Conservation (phyloP, 75 land plant genomes). For the Pinus albicaulis region DNA sequence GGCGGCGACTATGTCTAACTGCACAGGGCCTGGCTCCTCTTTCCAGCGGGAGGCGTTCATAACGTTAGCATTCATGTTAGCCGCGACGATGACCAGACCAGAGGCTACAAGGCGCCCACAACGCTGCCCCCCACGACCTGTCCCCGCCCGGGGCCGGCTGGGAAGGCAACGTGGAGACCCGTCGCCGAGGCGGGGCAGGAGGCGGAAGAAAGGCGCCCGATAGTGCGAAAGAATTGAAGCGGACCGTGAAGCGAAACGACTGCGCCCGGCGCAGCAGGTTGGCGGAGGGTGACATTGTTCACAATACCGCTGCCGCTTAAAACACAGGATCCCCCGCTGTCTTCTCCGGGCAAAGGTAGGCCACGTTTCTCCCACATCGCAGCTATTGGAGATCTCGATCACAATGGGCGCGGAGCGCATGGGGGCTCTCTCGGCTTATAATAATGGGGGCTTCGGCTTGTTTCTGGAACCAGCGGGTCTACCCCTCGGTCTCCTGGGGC, state of each 20-base stretch:
- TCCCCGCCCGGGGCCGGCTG: conserved; percentile 83
- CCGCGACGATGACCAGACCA: conserved; percentile 64
- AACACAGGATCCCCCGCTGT: conserved; percentile 66
- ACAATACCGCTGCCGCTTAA: conserved; percentile 79
- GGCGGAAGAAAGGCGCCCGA: conserved; percentile 31
- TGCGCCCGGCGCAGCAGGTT: conserved; percentile 54
- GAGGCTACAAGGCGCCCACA: conserved; percentile 65
- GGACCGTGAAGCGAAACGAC: conserved; percentile 83
- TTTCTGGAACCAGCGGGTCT: conserved; percentile 96
- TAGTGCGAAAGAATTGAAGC: conserved; percentile 84
- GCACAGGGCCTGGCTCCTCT: conserved; percentile 1
- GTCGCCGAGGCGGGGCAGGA: conserved; percentile 14
- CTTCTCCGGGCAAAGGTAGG: conserved; percentile 53
- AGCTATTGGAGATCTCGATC: conserved; percentile 67
- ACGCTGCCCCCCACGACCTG: conserved; percentile 86
- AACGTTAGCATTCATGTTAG: conserved; percentile 63
- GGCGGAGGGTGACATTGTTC: conserved; percentile 81
- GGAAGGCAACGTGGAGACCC: conserved; percentile 66
- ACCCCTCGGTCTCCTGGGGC: conserved; percentile 65
- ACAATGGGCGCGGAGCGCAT: conserved; percentile 10
- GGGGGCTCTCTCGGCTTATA: conserved; percentile 65
- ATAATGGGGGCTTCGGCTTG: conserved; percentile 92
- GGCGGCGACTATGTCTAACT: too few relatives aligned
- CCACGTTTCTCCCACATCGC: conserved; percentile 47
- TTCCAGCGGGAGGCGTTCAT: conserved; percentile 65